A percentile compares a stretch with the other conserved stretches of the same genome.
Conservation (phyloP, 2,329 filamentous ascomycete genomes). For the Pestalotiopsis sp. region DNA sequence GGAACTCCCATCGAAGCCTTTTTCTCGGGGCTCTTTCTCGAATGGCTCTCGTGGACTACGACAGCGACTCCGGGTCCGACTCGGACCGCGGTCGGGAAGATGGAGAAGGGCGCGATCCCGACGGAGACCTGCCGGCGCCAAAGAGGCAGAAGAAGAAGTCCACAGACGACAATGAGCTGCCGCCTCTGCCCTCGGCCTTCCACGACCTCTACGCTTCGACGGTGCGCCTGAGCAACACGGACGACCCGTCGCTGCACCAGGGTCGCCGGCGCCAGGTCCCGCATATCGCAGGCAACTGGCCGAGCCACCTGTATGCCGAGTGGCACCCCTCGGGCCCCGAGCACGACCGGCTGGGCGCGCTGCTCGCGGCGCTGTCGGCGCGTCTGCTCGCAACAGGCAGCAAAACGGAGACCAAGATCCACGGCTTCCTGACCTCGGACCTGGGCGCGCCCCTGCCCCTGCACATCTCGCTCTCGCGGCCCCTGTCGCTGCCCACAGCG, state of each 20-base stretch:
- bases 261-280: slow-evolving; percentile 81
- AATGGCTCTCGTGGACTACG: slow-evolving; percentile 43
- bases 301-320: slow-evolving; percentile 88
- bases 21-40: not conserved
- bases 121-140: slow-evolving; percentile 8
- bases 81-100: slow-evolving; percentile 16
- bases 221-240: slow-evolving; percentile 73
- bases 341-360: slow-evolving; percentile 44
- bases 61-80: slow-evolving; percentile 5
- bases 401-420: slow-evolving; percentile 45
- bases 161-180: slow-evolving; percentile 44
- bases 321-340: slow-evolving; percentile 54
- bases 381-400: slow-evolving; percentile 1
- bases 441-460: slow-evolving; percentile 78
- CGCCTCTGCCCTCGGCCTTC: slow-evolving; percentile 78
- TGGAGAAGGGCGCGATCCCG: not conserved
- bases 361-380: slow-evolving; percentile 40
- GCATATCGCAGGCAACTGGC: slow-evolving; percentile 89
- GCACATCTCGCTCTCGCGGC: slow-evolving; percentile 87
- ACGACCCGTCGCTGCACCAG: slow-evolving; percentile 83
- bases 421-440: slow-evolving; percentile 75
- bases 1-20: not conserved
- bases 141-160: slow-evolving; percentile 28
- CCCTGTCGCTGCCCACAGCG: slow-evolving; percentile 73
- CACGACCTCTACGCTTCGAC: slow-evolving; percentile 88